phyloP scores from a whole-genome alignment of 257 asterid species.

The Solanum habrochaites region DNA sequence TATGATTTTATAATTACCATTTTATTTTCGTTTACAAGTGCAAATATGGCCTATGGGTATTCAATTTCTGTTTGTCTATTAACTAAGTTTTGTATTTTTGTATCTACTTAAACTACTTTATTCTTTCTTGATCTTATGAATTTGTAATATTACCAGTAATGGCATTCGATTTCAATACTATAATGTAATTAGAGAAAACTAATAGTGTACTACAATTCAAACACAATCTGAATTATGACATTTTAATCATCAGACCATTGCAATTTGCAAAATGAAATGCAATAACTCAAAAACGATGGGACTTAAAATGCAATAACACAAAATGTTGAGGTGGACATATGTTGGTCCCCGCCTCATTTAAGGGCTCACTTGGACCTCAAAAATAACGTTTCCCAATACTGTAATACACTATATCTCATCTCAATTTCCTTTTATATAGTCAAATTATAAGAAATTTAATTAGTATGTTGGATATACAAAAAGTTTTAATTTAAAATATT shows the following conservation, averaged over 20 bases:
- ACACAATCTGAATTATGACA: not conserved
- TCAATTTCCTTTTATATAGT: too few relatives aligned
- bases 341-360: constrained; percentile 15
- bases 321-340: not conserved
- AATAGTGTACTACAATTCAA: not conserved
- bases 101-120: not conserved
- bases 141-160: not conserved
- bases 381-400: constrained; percentile 12
- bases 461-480: too few relatives aligned
- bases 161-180: not conserved
- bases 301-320: not conserved
- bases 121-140: not conserved
- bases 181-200: not conserved
- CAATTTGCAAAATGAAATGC: not conserved
- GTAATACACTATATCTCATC: not conserved
- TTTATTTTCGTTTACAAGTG: not conserved
- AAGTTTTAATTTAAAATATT: too few relatives aligned
- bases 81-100: too few relatives aligned
- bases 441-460: too few relatives aligned
- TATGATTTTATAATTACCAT: not conserved
- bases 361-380: constrained; percentile 4
- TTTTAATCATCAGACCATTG: not conserved
- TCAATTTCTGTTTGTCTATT: not conserved
- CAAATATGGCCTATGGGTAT: not conserved
- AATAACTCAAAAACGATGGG: not conserved